phyloP scores from a whole-genome alignment of 202 grass and related monocot genomes.

The Eragrostis tef region DNA sequence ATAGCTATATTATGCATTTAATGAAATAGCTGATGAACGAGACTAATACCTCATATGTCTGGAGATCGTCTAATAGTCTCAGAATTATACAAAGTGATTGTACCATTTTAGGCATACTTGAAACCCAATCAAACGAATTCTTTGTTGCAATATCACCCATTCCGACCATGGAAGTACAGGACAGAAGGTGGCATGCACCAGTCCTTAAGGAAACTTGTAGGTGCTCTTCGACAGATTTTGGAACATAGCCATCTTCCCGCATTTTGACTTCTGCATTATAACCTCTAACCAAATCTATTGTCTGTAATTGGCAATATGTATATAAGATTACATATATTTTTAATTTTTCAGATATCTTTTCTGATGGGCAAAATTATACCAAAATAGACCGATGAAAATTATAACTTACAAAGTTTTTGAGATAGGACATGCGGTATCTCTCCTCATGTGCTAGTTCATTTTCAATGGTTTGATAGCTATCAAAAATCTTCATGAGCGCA shows the following conservation, averaged over 20 bases:
- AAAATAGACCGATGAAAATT: no score
- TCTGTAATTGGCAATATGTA: conserved; percentile 1
- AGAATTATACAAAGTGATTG: conserved; percentile 9
- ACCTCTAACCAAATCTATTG: conserved; percentile 30
- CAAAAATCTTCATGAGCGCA: conserved; percentile 13
- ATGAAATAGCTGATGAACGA: neutral
- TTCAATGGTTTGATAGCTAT: neutral
- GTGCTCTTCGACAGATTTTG: conserved; percentile 19
- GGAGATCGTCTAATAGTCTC: conserved; percentile 45
- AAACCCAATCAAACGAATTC: conserved; percentile 42
- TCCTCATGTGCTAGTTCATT: conserved; percentile 1
- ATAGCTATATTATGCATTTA: no score
- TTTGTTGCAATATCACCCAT: conserved; percentile 41
- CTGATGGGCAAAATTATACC: neutral
- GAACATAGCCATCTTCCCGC: conserved; percentile 40
- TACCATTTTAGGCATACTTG: conserved; percentile 34
- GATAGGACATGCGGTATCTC: conserved; percentile 20
- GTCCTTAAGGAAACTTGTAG: conserved; percentile 14
- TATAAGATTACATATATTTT: neutral
- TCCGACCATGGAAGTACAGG: conserved; percentile 36
- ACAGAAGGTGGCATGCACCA: neutral
- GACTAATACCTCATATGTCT: conserved; percentile 38
- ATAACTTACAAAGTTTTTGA: conserved; percentile 34
- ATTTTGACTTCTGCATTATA: conserved; percentile 41
- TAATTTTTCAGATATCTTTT: neutral